Evolutionary conservation across 2,329 filamentous ascomycete genomes (phyloP), one percentile per base, ranked within the genome.

Genomic region (Gnomoniopsis sp.): DNA sequence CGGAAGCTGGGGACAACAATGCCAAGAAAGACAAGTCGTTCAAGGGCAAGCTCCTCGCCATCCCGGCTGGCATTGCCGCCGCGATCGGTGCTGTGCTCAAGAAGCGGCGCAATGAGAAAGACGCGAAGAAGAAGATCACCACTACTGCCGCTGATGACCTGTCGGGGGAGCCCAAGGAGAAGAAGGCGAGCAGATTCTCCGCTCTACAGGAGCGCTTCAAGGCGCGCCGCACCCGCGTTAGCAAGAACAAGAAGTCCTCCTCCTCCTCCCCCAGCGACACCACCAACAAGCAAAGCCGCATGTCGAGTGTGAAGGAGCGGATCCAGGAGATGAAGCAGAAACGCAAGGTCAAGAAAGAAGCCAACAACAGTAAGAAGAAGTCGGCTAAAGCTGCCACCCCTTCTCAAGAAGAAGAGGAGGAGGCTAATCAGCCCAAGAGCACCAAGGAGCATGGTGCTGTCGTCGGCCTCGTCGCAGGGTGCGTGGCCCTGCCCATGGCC

Each of bases 391-490:
- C 34, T 4, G 15, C 21, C 7, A 41, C 14, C 14, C 36, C 21
- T 10, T 22, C 52, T 19, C 46, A 47, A 17, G 46, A 30, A 10
- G 36, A 34, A 19, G 22, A 23, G 22, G 47, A n/a, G n/a, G n/a
- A n/a, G n/a, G n/a, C n/a, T n/a, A n/a, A 49, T 19, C 41, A 38
- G 14, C 30, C 22, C 10, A 43, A 22, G 21, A 49, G 30, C 19
- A 23, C 52, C 15, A 46, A 58, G 21, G 47, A 43, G 15, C 55
- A 53, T 12, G 44, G 55, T 23, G 55, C 55, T n/a, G 49, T 58
- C 3, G 43, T 51, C 7, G 55, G 55, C 11, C 55, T 58, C 4
- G 30, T 53, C 12, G 55, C 55, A 14, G 55, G 21, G 3, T 48
- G 44, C 14, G n/a, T 53, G 6, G 49, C 55, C 19, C 23, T 58